These are phyloP conservation scores for Brasilioporus rufonigricans DNA, from an alignment of 768 basidiomycete genomes.

Conservation along the genomic window DNA sequence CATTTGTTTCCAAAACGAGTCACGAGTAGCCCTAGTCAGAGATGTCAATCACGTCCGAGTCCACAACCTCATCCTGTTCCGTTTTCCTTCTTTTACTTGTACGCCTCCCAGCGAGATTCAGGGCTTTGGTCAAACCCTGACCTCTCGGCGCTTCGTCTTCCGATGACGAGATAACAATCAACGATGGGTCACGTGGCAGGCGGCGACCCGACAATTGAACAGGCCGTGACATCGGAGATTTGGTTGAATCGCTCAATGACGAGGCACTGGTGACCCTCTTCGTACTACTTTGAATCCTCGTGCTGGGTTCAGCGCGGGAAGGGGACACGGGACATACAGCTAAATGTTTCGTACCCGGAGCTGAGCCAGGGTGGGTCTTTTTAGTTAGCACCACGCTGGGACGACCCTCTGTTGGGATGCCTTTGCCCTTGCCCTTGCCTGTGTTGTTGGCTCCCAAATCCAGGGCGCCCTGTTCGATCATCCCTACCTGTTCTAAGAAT, in stretches of 20 bases:
- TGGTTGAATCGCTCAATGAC: conserved; percentile 11
- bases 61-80: conserved; percentile 34
- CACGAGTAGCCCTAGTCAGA: conserved; percentile 29
- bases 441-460: conserved; percentile 9
- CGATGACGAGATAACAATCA: conserved; percentile 22
- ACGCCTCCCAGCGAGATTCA: conserved; percentile 8
- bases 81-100: conserved; percentile 12
- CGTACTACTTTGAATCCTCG: conserved; percentile 9
- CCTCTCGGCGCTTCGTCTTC: conserved; percentile 12
- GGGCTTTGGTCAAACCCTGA: background rate
- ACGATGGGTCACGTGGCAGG: conserved; percentile 20
- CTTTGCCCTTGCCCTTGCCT: conserved; percentile 23
- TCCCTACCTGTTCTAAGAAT: conserved; percentile 39
- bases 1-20: background rate
- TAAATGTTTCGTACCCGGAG: conserved; percentile 18
- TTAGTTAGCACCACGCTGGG: background rate
- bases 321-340: conserved; percentile 4
- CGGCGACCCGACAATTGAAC: conserved; percentile 17
- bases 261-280: conserved; percentile 11
- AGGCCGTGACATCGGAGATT: conserved; percentile 14
- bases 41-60: conserved; percentile 57
- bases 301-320: conserved; percentile 14
- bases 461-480: conserved; percentile 24
- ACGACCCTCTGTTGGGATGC: background rate
- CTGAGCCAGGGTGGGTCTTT: conserved; percentile 7